Percentiles rank a stretch among this genome's conserved stretches.
Evolutionary conservation across 78 protist genomes (phyloP).

Genomic region (Dictyostelium firmibasis): DNA sequence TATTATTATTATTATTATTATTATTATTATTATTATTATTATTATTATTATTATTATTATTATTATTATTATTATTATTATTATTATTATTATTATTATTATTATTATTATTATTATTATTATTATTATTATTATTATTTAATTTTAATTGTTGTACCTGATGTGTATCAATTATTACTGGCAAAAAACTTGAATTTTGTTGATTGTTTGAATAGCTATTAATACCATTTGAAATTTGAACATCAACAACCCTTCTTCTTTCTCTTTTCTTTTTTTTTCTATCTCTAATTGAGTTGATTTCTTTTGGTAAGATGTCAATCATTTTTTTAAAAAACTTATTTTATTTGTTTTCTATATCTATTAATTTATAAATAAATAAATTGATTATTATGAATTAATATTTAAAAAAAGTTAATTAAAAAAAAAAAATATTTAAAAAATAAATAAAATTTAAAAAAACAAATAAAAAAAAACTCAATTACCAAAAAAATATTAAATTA

Average conservation of each 20-base stretch:
- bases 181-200: background rate
- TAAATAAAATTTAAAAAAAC: no score
- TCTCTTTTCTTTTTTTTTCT: slow-evolving; percentile 7
- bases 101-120: no score
- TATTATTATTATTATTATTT: no score
- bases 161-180: background rate
- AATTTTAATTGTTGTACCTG: background rate
- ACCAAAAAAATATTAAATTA: no score
- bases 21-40: no score
- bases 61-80: background rate
- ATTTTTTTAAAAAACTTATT: background rate
- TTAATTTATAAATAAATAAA: no score
- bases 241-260: background rate
- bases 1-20: background rate
- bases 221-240: background rate
- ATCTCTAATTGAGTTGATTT: background rate
- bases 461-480: no score
- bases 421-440: no score
- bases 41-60: no score
- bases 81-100: background rate
- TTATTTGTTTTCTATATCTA: no score
- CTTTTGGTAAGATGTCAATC: slow-evolving; percentile 12
- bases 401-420: no score
- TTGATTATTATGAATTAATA: no score
- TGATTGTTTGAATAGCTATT: background rate